Evolutionary conservation across 345 rosid genomes (phyloP).

Genomic region (Murraya paniculata): DNA sequence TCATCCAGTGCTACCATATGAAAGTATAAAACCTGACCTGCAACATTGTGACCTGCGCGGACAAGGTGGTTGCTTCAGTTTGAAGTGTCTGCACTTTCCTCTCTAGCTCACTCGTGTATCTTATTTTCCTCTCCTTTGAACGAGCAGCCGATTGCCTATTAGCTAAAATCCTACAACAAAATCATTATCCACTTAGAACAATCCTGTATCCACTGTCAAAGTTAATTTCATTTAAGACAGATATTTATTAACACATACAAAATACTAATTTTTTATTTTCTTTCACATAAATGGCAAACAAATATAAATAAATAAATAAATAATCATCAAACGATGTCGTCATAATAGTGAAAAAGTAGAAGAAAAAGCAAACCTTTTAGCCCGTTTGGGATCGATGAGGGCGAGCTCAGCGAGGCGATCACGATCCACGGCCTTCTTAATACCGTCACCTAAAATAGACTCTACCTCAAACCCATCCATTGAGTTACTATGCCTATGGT

Average conservation of each 20-base stretch:
- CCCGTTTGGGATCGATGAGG: slow-evolving; percentile 92
- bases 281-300: neutral
- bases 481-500: slow-evolving; percentile 73
- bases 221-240: neutral
- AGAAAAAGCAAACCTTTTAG: slow-evolving; percentile 56
- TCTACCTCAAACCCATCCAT: slow-evolving; percentile 82
- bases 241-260: neutral
- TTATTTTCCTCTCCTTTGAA: slow-evolving; percentile 87
- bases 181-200: neutral
- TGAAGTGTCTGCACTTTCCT: slow-evolving; percentile 99
- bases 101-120: slow-evolving; percentile 85
- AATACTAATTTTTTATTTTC: neutral
- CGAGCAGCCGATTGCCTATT: slow-evolving; percentile 95
- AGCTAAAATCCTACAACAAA: slow-evolving; percentile 67
- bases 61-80: slow-evolving; percentile 91
- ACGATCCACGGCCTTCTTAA: slow-evolving; percentile 80
- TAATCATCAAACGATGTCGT: neutral
- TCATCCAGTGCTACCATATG: neutral
- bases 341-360: neutral
- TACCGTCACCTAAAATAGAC: slow-evolving; percentile 49
- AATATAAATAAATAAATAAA: neutral
- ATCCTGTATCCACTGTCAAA: neutral
- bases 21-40: slow-evolving; percentile 46
- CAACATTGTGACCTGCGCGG: slow-evolving; percentile 92
- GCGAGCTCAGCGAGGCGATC: slow-evolving; percentile 86